Evolutionary conservation across 1,139 yeast genomes (phyloP), one percentile per base, ranked within the genome.

Genomic region (Nematodospora anomalae): DNA sequence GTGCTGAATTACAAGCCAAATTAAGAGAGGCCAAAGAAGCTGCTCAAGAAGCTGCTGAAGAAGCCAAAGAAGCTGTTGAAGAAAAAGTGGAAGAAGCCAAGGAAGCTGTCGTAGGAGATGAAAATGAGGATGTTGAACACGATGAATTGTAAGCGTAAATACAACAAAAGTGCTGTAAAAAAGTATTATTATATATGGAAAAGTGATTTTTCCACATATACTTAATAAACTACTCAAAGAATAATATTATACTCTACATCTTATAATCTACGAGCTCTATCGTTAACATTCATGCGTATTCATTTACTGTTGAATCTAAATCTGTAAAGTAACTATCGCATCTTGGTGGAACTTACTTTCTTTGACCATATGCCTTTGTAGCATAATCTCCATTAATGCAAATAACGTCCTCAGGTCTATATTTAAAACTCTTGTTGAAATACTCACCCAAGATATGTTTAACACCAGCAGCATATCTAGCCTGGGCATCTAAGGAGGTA

Each of bases 401-500:
- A 58, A 85, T 85, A 44, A 85, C 60, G 58, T 85, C 90, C 55
- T 81, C 80, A 10, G 86, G 83, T 48, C 83, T 72, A 67, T 83
- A 85, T 52, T 83, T 86, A 40, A 59, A 58, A 55, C 76, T 80
- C 35, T 80, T 78, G 39, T 74, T 53, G 57, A 85, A 77, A 66
- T 78, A 84, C 28, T 79, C 71, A 40, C 71, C 67, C 62, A 85
- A 74, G 50, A 85, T 83, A 46, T 63, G 64, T 65, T 80, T 74
- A 34, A 80, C 81, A 39, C 95, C 95, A 14, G 60, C 62, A 18
- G 92, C 79, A 52, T 85, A 85, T 53, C 94, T 73, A 28, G 68
- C 67, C 65, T 85, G 94, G 31, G 95, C 92, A 59, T 84, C 94
- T 49, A 85, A 65, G 33, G 87, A 79, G 24, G 92, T 80, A 44